Evolutionary conservation across 192 early-diverging fungal genomes (phyloP).

Genomic region (Geosiphon pyriformis): DNA sequence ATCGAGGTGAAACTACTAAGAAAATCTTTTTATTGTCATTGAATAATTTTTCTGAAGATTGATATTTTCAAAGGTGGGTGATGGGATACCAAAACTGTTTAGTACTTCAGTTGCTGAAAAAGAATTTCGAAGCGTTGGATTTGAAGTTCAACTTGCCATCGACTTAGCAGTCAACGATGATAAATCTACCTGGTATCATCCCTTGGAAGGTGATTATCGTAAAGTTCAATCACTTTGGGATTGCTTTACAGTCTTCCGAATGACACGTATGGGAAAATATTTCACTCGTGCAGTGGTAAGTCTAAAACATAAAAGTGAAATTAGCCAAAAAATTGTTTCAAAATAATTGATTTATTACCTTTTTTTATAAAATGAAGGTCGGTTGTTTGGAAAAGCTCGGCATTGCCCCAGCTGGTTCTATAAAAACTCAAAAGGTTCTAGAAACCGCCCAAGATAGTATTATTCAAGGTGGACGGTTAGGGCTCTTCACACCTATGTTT

Average conservation of each 20-base stretch:
- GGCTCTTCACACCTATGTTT: constrained; percentile 96
- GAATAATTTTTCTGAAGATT: neutral
- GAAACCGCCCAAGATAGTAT: constrained; percentile 76
- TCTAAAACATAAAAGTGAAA: neutral
- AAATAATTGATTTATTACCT: neutral
- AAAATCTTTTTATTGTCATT: neutral
- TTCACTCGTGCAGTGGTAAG: constrained; percentile 75
- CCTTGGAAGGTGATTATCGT: constrained; percentile 60
- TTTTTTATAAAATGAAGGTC: constrained; percentile 5
- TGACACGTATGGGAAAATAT: constrained; percentile 57
- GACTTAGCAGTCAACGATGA: constrained; percentile 66
- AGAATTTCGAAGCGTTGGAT: constrained; percentile 81
- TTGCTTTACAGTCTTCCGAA: constrained; percentile 38
- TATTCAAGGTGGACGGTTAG: constrained; percentile 69
- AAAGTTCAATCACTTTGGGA: constrained; percentile 47
- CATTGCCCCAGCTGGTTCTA: constrained; percentile 80
- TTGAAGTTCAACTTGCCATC: constrained; percentile 66
- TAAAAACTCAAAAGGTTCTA: constrained; percentile 76
- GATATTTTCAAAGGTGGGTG: constrained; percentile 57
- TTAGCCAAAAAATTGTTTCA: neutral
- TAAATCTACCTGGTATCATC: constrained; percentile 76
- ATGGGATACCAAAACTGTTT: constrained; percentile 87
- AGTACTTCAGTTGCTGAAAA: constrained; percentile 64
- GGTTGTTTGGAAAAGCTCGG: constrained; percentile 70
- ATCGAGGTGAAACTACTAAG: constrained; percentile 68